Conservation (phyloP, 192 early-diverging fungal species). For the Diversispora epigaea region DNA sequence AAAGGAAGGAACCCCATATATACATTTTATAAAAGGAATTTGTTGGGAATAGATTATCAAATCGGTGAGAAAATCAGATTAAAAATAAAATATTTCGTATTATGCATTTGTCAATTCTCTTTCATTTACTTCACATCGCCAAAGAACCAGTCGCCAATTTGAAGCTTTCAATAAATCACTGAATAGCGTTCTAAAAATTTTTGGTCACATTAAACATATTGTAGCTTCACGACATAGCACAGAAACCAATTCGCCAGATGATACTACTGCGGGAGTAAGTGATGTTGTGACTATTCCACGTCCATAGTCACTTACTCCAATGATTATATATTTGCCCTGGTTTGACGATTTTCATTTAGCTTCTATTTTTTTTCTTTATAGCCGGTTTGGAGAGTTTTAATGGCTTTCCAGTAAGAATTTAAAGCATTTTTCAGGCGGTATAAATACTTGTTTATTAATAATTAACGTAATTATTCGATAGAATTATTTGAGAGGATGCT, state of each 20-base stretch:
- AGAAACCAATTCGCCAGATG: conserved; percentile 7
- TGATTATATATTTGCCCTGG: conserved; percentile 3
- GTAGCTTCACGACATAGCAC: too few species aligned
- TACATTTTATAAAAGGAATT: too few species aligned
- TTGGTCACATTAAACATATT: conserved; percentile 10
- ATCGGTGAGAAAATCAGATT: too few species aligned
- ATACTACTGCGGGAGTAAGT: too few species aligned
- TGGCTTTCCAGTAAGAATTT: conserved; percentile 15
- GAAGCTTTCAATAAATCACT: conserved; percentile 11
- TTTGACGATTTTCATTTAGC: background rate
- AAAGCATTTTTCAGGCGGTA: background rate
- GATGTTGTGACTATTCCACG: too few species aligned
- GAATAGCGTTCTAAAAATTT: background rate
- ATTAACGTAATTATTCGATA: conserved; percentile 8
- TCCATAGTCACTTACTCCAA: conserved; percentile 6
- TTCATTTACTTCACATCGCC: too few species aligned
- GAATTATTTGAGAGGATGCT: background rate
- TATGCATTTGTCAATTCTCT: too few species aligned
- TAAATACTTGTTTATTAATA: conserved; percentile 15
- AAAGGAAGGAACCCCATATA: too few species aligned
- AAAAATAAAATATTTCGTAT: too few species aligned
- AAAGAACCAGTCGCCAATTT: too few species aligned
- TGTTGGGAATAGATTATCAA: too few species aligned
- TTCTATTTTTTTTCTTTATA: background rate
- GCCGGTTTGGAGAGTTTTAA: background rate